Evolutionary conservation across 441 rosid genomes (phyloP), one percentile per base, ranked within the genome.

Genomic region (Adansonia madagascariensis): DNA sequence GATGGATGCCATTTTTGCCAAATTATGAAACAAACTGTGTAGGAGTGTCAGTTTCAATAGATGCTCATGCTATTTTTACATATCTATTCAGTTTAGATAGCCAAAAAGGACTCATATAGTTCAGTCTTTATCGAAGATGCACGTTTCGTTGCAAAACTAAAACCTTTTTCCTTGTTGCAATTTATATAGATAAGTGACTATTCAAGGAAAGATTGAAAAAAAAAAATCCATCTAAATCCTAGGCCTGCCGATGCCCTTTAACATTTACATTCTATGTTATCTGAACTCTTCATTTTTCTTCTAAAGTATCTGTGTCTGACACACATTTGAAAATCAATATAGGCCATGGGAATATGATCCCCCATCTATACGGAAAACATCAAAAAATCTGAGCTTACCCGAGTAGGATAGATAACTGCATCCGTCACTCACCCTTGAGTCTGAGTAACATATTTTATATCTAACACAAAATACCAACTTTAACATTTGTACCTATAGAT

Each of bases 1-100:
- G 20, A 83, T 27, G 35, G 84, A 81, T 75, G 88, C 39, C 94
- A 91, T 91, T 61, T 75, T 62, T 73, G 6, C 15, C 49, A 73
- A 47, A 74, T 12, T 68, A 75, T 59, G 79, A 67, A 43, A 56
- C 15, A 63, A 52, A 64, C 75, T 61, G 61, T 59, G 53, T 22
- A 22, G 4, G 2, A 17, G 22, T n/a, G 56, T 68, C 20, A 17
- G 43, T 65, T 68, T 31, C 75, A 41, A 49, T 12, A 61, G 41
- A 59, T 18, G 10, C 8, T 8, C 56, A 61, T 8, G 56, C 43
- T 14, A 24, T 10, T 20, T 4, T 7, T 44, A 60, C 27, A 20
- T 11, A 24, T 24, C 41, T 60, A 60, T 60, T 60, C 41, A 60
- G 8, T 60, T 12, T 14, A 22, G n/a, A 53, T 31, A 15, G 61